Evolutionary conservation across 805 yeast species (phyloP).

Genomic region (Cyberlindnera euphorbiiphila): DNA sequence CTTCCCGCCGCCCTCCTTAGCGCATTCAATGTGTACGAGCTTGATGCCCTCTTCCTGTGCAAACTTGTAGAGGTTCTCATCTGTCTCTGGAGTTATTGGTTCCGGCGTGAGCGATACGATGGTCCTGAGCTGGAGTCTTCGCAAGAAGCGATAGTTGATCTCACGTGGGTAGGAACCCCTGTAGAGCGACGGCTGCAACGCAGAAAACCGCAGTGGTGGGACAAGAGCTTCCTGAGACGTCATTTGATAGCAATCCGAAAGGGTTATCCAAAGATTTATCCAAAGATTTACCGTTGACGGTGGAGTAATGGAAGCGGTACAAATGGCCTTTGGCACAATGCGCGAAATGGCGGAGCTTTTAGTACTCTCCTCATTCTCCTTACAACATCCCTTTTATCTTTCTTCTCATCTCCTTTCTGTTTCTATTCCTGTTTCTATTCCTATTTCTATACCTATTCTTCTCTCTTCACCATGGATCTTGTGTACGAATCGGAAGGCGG

Average conservation of each 20-base stretch:
- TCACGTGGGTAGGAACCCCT: conserved; percentile 88
- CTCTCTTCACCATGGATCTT: conserved; percentile 31
- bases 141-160: conserved; percentile 64
- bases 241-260: not conserved
- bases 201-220: conserved; percentile 77
- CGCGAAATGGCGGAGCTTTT: too few species aligned
- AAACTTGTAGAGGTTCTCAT: conserved; percentile 47
- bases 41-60: conserved; percentile 51
- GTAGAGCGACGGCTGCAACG: conserved; percentile 64
- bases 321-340: too few species aligned
- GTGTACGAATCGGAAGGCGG: conserved; percentile 19
- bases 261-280: not conserved
- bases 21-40: conserved; percentile 64
- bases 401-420: too few species aligned
- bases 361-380: too few species aligned
- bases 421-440: too few species aligned
- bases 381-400: too few species aligned
- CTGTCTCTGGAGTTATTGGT: conserved; percentile 55
- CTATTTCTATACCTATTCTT: too few species aligned
- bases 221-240: conserved; percentile 32
- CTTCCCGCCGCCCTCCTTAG: conserved; percentile 49
- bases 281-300: not conserved
- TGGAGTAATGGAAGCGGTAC: not conserved
- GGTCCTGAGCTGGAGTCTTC: conserved; percentile 61
- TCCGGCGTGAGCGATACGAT: conserved; percentile 78